Conservation (phyloP, 208 protist genomes). For the Wallacemonas collosoma region DNA sequence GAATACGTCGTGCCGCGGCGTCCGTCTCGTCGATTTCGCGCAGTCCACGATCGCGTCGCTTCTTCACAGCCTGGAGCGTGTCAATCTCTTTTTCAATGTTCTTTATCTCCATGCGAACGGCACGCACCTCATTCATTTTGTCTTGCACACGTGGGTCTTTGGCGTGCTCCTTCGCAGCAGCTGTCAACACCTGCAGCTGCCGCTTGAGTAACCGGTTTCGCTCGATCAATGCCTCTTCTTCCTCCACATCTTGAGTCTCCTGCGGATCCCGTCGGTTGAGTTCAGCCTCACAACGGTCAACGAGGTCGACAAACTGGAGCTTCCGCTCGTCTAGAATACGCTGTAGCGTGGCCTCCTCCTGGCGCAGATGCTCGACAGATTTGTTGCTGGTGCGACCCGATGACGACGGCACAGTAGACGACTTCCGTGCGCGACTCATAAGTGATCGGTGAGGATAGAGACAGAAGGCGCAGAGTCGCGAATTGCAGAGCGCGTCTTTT, state of each 20-base stretch:
- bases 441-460: not conserved
- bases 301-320: slow-evolving; percentile 28
- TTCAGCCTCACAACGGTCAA: slow-evolving; percentile 18
- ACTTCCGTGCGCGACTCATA: slow-evolving; percentile 5
- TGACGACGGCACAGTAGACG: not conserved
- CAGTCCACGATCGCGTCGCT: slow-evolving; percentile 48
- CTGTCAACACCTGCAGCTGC: slow-evolving; percentile 34
- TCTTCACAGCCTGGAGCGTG: slow-evolving; percentile 59
- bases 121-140: slow-evolving; percentile 62
- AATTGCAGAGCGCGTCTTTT: too few species aligned
- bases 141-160: slow-evolving; percentile 62
- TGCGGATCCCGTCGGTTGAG: slow-evolving; percentile 2
- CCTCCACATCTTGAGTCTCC: not conserved
- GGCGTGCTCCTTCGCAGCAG: slow-evolving; percentile 31
- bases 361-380: slow-evolving; percentile 29
- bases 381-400: slow-evolving; percentile 12
- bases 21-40: slow-evolving; percentile 49
- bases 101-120: slow-evolving; percentile 50
- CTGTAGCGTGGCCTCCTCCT: slow-evolving; percentile 34
- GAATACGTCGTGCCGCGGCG: slow-evolving; percentile 35
- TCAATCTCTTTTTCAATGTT: slow-evolving; percentile 59
- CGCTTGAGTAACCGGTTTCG: slow-evolving; percentile 31
- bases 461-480: not conserved
- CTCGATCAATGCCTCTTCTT: slow-evolving; percentile 21
- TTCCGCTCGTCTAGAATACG: slow-evolving; percentile 36